Percentiles rank a stretch among this genome's conserved stretches.
phyloP scores from a whole-genome alignment of 495 filamentous ascomycete genomes.

The Trichoderma orchidacearum region DNA sequence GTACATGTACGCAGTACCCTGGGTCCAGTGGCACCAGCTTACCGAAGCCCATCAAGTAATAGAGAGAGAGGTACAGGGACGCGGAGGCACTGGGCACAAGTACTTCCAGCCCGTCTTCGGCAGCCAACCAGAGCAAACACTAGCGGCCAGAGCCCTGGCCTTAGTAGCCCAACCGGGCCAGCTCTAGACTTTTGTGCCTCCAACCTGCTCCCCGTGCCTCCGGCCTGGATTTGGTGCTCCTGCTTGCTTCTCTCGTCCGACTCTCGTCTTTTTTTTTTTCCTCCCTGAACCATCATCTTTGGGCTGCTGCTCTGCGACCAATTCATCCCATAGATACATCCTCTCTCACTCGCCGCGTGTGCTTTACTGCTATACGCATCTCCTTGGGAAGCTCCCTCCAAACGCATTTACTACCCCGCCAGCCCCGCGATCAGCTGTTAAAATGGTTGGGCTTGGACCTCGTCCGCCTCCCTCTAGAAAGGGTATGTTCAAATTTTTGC shows the following conservation, averaged over 20 bases:
- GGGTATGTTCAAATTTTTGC: constrained; percentile 36
- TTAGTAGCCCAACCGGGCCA: background rate
- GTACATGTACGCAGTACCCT: too few relatives aligned
- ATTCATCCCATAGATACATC: background rate
- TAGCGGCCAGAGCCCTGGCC: background rate
- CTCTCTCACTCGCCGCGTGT: background rate
- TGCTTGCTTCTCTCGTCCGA: background rate
- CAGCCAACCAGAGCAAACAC: background rate
- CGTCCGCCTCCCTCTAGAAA: constrained; percentile 62
- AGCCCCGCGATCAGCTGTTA: constrained; percentile 12
- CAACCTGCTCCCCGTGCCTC: background rate
- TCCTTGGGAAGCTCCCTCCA: background rate
- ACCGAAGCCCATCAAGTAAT: too few relatives aligned
- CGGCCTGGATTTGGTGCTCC: background rate
- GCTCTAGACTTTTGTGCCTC: background rate
- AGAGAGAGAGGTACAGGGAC: too few relatives aligned
- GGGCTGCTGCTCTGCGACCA: background rate
- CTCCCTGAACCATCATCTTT: background rate
- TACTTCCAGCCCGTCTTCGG: background rate
- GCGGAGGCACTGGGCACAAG: background rate
- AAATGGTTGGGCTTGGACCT: constrained; percentile 64
- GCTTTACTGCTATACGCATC: background rate
- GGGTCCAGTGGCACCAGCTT: too few relatives aligned
- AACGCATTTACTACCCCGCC: constrained; percentile 4
- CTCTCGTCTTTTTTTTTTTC: constrained; percentile 1